A percentile compares a stretch with the other conserved stretches of the same genome.
Conservation (phyloP, 306 rosid genomes). For the Herpetospermum pedunculosum region DNA sequence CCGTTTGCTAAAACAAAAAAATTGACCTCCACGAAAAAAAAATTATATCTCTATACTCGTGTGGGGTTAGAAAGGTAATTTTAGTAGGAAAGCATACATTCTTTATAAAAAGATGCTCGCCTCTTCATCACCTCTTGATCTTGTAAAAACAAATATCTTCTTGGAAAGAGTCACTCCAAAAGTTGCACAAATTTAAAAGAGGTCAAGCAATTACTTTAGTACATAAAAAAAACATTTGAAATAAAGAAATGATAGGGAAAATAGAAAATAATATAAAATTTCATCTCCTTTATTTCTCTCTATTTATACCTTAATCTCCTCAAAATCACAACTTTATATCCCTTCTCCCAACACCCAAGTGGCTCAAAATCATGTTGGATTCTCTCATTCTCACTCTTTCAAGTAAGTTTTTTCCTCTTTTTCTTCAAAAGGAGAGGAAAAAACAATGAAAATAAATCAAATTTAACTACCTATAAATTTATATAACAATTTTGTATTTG, state of each 20-base stretch:
- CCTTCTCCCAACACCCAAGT: neutral
- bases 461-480: too few species aligned
- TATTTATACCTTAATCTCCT: neutral
- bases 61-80: too few species aligned
- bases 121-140: too few species aligned
- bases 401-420: neutral
- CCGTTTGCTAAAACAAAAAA: too few species aligned
- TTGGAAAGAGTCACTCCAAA: neutral
- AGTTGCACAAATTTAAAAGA: neutral
- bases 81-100: too few species aligned
- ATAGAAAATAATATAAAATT: neutral
- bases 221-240: neutral
- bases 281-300: neutral
- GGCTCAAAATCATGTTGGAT: neutral
- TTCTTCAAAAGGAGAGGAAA: neutral
- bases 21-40: too few species aligned
- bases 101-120: neutral
- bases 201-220: neutral
- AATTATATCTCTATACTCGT: too few species aligned
- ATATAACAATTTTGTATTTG: too few species aligned
- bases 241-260: neutral
- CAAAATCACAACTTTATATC: neutral
- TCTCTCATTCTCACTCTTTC: neutral
- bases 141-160: neutral
- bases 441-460: neutral